Evolutionary conservation across 345 rosid species (phyloP).

Genomic region (Dipteronia dyeriana): DNA sequence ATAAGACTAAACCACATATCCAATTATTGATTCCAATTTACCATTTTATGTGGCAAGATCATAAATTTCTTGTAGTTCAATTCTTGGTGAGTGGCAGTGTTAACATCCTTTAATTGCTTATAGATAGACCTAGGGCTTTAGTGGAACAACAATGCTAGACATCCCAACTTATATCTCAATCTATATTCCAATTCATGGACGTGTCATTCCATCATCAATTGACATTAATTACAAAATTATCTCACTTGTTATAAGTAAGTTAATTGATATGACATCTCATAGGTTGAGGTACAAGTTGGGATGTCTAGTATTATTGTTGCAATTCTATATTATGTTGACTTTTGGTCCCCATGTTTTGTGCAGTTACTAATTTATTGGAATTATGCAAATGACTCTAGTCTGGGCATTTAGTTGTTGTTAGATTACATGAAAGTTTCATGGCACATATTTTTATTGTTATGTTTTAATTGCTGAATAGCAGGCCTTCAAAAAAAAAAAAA

Average conservation of each 20-base stretch:
- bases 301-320: not conserved
- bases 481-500: too few species aligned
- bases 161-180: not conserved
- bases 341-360: slow-evolving; percentile 1
- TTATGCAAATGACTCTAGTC: not conserved
- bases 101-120: not conserved
- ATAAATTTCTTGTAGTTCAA: not conserved
- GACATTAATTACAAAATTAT: not conserved
- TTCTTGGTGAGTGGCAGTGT: not conserved
- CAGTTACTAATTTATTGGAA: not conserved
- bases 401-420: not conserved
- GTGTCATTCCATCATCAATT: not conserved
- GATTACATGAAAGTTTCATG: not conserved
- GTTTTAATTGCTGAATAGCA: not conserved
- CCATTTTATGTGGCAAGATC: not conserved
- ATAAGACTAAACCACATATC: not conserved
- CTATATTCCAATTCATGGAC: not conserved
- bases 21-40: not conserved
- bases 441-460: not conserved
- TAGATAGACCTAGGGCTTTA: not conserved
- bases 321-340: not conserved
- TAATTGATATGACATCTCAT: not conserved
- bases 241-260: not conserved
- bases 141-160: not conserved
- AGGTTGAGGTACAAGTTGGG: not conserved